Evolutionary conservation across 2,329 filamentous ascomycete species (phyloP).

Genomic region (Graphiopsis chlorocephala): DNA sequence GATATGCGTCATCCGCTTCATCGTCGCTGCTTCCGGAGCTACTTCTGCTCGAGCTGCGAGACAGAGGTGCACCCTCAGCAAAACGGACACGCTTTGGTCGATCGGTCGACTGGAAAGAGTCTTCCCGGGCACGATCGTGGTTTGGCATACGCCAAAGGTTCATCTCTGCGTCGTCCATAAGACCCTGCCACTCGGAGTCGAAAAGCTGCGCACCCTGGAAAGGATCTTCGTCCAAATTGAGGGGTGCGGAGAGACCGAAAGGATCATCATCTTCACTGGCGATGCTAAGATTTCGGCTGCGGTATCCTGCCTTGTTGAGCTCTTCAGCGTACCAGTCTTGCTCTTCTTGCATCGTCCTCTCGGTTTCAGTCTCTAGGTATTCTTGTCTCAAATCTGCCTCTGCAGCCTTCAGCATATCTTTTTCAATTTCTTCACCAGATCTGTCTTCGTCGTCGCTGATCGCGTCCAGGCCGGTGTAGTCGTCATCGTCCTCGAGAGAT

Average conservation of each 20-base stretch:
- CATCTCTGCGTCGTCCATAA: constrained; percentile 32
- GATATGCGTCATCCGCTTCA: constrained; percentile 33
- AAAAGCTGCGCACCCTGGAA: constrained; percentile 27
- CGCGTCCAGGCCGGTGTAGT: constrained; percentile 32
- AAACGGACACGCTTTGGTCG: constrained; percentile 37
- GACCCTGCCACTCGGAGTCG: constrained; percentile 26
- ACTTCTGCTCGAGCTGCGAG: constrained; percentile 27
- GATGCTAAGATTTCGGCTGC: constrained; percentile 11
- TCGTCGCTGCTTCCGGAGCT: constrained; percentile 29
- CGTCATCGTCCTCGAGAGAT: constrained; percentile 22
- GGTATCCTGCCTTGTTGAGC: constrained; percentile 12
- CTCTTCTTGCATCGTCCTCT: constrained; percentile 11
- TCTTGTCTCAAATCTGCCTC: constrained; percentile 31
- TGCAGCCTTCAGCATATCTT: constrained; percentile 26
- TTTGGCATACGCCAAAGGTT: constrained; percentile 27
- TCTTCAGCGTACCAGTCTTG: constrained; percentile 13
- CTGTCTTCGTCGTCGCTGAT: constrained; percentile 30
- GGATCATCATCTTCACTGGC: constrained; percentile 20
- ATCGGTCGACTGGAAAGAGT: constrained; percentile 23
- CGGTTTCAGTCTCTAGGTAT: constrained; percentile 26
- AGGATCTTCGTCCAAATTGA: constrained; percentile 30
- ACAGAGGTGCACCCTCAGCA: constrained; percentile 28
- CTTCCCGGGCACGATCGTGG: constrained; percentile 18
- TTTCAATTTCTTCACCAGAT: constrained; percentile 27
- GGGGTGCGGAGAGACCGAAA: constrained; percentile 20